Base-by-base conservation (phyloP, 139 green algal species). In the Dunaliella sp. region DNA sequence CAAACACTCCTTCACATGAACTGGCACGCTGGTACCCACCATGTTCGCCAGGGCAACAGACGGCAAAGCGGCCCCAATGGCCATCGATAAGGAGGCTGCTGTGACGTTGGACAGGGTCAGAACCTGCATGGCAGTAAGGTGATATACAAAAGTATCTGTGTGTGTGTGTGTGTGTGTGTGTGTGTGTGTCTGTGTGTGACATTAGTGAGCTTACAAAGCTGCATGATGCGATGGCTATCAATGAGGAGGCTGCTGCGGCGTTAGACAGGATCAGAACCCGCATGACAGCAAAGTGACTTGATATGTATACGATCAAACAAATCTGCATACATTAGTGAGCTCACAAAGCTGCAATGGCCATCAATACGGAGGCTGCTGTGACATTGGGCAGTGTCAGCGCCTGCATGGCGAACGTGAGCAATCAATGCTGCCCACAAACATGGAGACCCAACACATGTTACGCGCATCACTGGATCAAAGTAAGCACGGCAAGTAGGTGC, bases 21-120 rank as follows among this genome's bases (percentile, higher is more conserved):
- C n/a, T n/a, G n/a, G n/a, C n/a, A n/a, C n/a, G n/a, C n/a, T n/a
- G n/a, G n/a, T 2, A 38, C 79, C 1, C 34, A 93, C 84, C 89
- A 95, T 90, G 85, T 96, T 96, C 3, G 94, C 92, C 25, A 93
- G 80, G 2, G 90, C 88, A 32, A 93, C 90, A 0, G 89, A 92
- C 1, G 84, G 86, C 37, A 93, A 82, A 3, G 90, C 89, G n/a
- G 93, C 93, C 16, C 93, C 93, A 34, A 97, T 91, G 34, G 83
- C 83, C 90, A 95, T 95, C 83, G 88, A 93, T 58, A 94, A 85
- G 0, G 90, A 85, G 1, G 92, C 86, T 0, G 91, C 84, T 1
- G 91, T 89, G 36, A 94, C 88, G 90, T 96, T 97, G 79, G 83
- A 84, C 48, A 93, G 82, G 30, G 94, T 87, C 57, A 95, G 80